Evolutionary conservation across 345 rosid genomes (phyloP), one percentile per base, ranked within the genome.

Genomic region (Hibiscus mutabilis): DNA sequence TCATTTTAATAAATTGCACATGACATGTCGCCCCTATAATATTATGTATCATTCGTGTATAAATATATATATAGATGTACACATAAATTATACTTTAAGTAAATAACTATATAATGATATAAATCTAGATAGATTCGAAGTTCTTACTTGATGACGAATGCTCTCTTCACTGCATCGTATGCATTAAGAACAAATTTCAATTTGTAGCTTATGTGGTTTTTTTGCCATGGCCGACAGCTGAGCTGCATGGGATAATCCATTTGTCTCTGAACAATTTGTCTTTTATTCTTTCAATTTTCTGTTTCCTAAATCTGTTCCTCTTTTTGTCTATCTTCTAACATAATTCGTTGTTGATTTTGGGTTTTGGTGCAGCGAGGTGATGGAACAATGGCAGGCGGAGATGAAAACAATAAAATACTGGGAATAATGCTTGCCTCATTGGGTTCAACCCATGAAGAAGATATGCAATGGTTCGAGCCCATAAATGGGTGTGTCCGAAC

Each of bases 391-490:
- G 22, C 65, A 57, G 35, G 73, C 0, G 19, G 16, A 57, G 21
- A 70, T 70, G 53, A 59, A 40, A 37, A 16, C 3, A 40, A 70
- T 35, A 35, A 70, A 70, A 10, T 57, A 2, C 9, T 70, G 55
- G 51, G 3, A 19, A 10, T 40, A 25, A 12, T 70, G 64, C 31
- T 70, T 16, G 11, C 16, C 65, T 70, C 25, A 14, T 25, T 70
- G 53, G 53, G 65, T 25, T 37, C 57, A 25, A 15, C 73, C 33
- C n/a, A 53, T 14, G 69, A 22, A 29, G 60, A 69, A 22, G 67
- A 60, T 13, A 4, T 25, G 44, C 47, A 71, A 71, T 71, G 80
- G 74, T 62, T 78, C 18, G 24, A 73, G 60, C 70, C 74, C 74
- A 57, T 44, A 37, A 46, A 3, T 1, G 73, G 11, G 8, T 3